Evolutionary conservation across 306 rosid genomes (phyloP), one percentile per base, ranked within the genome.

Genomic region (Inga laurina): DNA sequence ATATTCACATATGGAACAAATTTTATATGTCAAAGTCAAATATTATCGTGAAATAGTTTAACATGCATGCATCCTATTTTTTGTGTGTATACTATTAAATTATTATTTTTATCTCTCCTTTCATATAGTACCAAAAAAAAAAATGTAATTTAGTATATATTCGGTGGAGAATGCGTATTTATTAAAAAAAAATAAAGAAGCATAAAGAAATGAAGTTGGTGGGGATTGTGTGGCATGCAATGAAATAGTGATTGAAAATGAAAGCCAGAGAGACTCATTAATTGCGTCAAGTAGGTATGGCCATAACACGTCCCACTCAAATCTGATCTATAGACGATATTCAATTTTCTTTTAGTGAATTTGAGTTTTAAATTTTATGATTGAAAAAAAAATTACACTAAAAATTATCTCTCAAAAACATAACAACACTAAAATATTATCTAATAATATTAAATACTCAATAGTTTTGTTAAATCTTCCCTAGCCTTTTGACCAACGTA

Each of bases 201-300:
- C 21, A 65, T 30, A 37, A 68, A 37, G 74, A 14, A 45, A 21
- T 39, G 52, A 35, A 30, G 39, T 77, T 9, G 59, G 65, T 39
- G 57, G 46, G 71, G 39, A 51, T 79, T 5, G 16, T 52, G 3
- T 54, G 83, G 83, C 83, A 27, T 64, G 74, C 70, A 52, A 21
- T 68, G 68, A 72, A 79, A 51, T 13, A 32, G 82, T 34, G 4
- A 51, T 49, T 51, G 43, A 62, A 37, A 79, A 52, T 75, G 13
- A 70, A 64, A 64, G 39, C 39, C 67, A 19, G 10, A 61, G 67
- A 9, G 2, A 3, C 15, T 59, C 15, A 8, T 21, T 6, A 39
- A 35, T 64, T 0, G 75, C 41, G 71, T 41, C 34, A 69, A 21
- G 11, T 72, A 4, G 22, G 41, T 11, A 69, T 19, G 16, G 30